phyloP scores from a whole-genome alignment of 1,284 basidiomycete genomes.

The Rugosomyces carneus region DNA sequence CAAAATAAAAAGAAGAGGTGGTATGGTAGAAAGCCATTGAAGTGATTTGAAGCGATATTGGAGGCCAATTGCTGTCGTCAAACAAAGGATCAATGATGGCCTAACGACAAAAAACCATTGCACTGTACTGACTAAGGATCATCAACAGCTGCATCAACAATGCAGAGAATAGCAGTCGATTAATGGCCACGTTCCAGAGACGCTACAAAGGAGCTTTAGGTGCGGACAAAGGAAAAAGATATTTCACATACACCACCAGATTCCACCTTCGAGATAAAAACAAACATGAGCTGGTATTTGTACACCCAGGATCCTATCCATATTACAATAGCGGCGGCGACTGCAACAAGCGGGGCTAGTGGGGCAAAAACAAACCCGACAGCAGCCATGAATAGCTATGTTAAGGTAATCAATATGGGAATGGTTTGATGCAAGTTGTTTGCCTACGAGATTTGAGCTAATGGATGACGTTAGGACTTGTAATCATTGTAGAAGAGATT shows the following conservation, averaged over 20 bases:
- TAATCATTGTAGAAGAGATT: neutral
- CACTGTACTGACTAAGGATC: constrained; percentile 68
- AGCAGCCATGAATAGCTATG: constrained; percentile 77
- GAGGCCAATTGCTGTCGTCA: constrained; percentile 69
- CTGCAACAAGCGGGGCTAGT: constrained; percentile 81
- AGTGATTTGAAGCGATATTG: constrained; percentile 71
- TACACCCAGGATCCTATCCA: constrained; percentile 80
- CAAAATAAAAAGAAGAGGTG: constrained; percentile 72
- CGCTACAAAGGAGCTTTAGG: constrained; percentile 41
- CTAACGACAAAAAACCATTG: neutral
- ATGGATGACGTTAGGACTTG: constrained; percentile 11
- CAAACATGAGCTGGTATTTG: constrained; percentile 94
- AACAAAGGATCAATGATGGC: neutral
- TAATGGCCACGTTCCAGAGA: constrained; percentile 89
- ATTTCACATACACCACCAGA: constrained; percentile 74
- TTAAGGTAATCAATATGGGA: constrained; percentile 6
- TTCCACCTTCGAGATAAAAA: constrained; percentile 82
- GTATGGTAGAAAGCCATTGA: constrained; percentile 67
- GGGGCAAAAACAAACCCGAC: constrained; percentile 90
- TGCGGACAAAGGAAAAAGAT: constrained; percentile 1
- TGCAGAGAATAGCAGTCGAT: constrained; percentile 71
- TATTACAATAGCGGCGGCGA: constrained; percentile 74
- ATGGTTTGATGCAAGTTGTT: neutral
- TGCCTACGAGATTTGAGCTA: constrained; percentile 60
- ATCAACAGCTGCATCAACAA: constrained; percentile 83